Base-by-base conservation (phyloP, 352 stramenopile genomes). In the Elongisporangium prolatum region DNA sequence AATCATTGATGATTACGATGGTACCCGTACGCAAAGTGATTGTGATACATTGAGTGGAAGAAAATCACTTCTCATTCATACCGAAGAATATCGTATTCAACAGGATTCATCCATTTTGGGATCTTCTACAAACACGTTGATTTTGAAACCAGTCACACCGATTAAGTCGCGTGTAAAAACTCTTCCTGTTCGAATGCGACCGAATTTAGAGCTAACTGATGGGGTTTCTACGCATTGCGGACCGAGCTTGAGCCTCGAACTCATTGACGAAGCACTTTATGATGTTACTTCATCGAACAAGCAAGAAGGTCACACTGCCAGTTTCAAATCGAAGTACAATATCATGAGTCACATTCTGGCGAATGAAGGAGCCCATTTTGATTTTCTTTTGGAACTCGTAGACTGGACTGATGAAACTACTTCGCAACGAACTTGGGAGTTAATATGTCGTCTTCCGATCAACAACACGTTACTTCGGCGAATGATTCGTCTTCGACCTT, bases 391-490 rank as follows among this genome's bases (percentile, higher is more conserved):
- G n/a, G 59, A 84, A 14, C 58, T 93, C 10, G 71, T 90, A 0
- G 75, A 84, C 13, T 84, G 65, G 70, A 52, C 71, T 9, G 71
- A 80, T 5, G 34, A 58, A 13, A 53, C 65, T 0, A 91, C 74
- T 0, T 83, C 76, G 0, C 72, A 85, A 52, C 72, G 85, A 10
- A 78, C 78, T 21, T 94, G 85, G 85, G 81, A 90, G 34, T 56
- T 94, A 21, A 61, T 94, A 8, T 91, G 78, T 21, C 68, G 74
- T 6, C 54, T 94, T 6, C 85, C 85, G 4, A 89, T 81, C 11
- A 94, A 88, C 59, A 77, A 82, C 25, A 59, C 74, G 1, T 54
- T 89, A 9, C 58, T 94, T 20, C 75, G 74, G 14, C 65, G 71
- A 22, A 93, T 93, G 76, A 82, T 93, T 37, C 68, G 62, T 7